phyloP scores from a whole-genome alignment of 1,284 basidiomycete genomes.

The Ganoderma resinaceum region DNA sequence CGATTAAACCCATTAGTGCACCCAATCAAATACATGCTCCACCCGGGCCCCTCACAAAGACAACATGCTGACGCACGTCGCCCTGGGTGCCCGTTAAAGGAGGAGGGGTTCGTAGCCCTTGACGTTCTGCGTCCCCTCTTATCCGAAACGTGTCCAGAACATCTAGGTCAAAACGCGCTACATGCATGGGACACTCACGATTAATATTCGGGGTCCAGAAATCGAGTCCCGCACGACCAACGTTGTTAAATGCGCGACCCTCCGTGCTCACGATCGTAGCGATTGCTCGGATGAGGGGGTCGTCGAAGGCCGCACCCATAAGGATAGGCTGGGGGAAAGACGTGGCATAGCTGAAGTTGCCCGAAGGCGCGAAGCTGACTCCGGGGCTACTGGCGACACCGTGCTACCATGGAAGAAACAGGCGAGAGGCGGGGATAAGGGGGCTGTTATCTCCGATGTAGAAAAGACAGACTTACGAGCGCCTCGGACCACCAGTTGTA shows the following conservation, averaged over 20 bases:
- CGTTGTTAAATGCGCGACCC: conserved; percentile 65
- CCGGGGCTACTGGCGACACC: conserved; percentile 61
- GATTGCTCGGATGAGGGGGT: conserved; percentile 54
- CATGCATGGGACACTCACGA: conserved; percentile 33
- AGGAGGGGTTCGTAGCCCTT: too few species aligned
- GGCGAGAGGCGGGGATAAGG: background rate
- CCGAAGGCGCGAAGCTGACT: conserved; percentile 53
- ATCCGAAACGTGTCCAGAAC: too few species aligned
- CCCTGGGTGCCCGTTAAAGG: too few species aligned
- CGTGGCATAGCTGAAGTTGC: conserved; percentile 60
- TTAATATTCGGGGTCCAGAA: conserved; percentile 69
- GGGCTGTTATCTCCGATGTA: background rate
- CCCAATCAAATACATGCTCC: too few species aligned
- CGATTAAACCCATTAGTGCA: too few species aligned
- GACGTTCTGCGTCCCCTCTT: too few species aligned
- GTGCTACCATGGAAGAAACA: conserved; percentile 41
- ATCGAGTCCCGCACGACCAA: conserved; percentile 56
- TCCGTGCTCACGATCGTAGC: conserved; percentile 61
- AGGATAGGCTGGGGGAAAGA: conserved; percentile 56
- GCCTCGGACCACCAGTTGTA: conserved; percentile 67
- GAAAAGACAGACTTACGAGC: conserved; percentile 41
- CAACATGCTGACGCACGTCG: too few species aligned
- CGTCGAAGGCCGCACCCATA: conserved; percentile 51
- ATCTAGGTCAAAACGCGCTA: too few species aligned
- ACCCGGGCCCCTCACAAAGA: too few species aligned